Conservation (phyloP, 352 stramenopile species). For the Achlya hypogyna region DNA sequence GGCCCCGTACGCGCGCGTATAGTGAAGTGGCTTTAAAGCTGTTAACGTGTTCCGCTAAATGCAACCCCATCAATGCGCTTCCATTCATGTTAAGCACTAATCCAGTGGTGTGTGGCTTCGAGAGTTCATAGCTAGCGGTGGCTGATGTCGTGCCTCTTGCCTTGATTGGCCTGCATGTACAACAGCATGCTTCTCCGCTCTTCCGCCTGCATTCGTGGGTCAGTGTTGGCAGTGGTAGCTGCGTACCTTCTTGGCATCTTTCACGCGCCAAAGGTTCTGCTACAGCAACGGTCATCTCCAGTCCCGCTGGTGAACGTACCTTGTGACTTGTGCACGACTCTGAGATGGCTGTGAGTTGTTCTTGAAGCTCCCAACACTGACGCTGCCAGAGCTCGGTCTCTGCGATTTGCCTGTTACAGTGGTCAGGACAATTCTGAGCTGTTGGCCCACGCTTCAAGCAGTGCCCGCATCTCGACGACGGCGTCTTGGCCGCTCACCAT, state of each 20-base stretch:
- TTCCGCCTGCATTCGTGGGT: constrained; percentile 21
- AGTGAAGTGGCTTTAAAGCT: too few species aligned
- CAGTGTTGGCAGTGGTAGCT: not conserved
- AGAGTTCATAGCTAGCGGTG: not conserved
- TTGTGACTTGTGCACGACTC: constrained; percentile 48
- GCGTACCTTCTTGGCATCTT: constrained; percentile 56
- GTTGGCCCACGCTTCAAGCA: constrained; percentile 7
- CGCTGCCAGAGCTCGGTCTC: constrained; percentile 72
- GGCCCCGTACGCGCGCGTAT: too few species aligned
- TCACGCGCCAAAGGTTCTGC: constrained; percentile 50
- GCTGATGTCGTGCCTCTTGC: constrained; percentile 40
- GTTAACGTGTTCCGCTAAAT: too few species aligned
- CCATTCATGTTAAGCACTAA: too few species aligned
- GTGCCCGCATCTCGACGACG: constrained; percentile 8
- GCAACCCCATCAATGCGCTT: too few species aligned
- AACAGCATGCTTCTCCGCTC: constrained; percentile 58
- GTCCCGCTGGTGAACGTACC: constrained; percentile 20
- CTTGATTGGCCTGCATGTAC: constrained; percentile 56
- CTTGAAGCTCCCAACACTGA: constrained; percentile 69
- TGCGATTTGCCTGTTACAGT: constrained; percentile 47
- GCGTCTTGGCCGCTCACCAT: constrained; percentile 15
- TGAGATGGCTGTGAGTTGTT: constrained; percentile 45
- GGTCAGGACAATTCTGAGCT: not conserved
- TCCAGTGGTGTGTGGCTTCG: too few species aligned
- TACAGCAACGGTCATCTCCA: constrained; percentile 12